A percentile compares a stretch with the other conserved stretches of the same genome.
These are phyloP conservation scores for Penicillium angulare DNA, from an alignment of 495 filamentous ascomycete genomes.

Conservation along the genomic window DNA sequence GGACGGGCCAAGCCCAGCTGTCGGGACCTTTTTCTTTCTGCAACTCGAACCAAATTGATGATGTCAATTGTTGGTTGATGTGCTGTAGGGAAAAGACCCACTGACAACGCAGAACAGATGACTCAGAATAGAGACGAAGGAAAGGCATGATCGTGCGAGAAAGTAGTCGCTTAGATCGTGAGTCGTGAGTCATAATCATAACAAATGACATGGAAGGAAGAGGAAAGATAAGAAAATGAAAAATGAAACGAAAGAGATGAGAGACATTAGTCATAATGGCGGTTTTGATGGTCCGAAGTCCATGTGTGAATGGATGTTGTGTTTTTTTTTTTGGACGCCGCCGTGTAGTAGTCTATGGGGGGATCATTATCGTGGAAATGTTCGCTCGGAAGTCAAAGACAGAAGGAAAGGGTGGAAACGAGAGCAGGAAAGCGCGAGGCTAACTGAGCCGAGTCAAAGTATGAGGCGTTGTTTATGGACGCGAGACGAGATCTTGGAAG, in stretches of 20 bases:
- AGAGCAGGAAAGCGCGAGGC: neutral
- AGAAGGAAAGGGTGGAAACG: conserved; percentile 5
- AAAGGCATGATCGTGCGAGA: conserved; percentile 39
- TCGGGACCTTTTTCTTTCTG: neutral
- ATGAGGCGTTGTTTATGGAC: conserved; percentile 20
- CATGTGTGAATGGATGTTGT: neutral
- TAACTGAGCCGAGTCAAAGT: too few relatives aligned
- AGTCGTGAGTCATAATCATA: conserved; percentile 32
- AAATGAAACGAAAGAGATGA: conserved; percentile 2
- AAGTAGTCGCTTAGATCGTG: conserved; percentile 38
- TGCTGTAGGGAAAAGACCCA: neutral
- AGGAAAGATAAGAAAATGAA: neutral
- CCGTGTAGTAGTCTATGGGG: conserved; percentile 19
- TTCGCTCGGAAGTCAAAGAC: conserved; percentile 12
- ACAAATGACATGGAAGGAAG: neutral
- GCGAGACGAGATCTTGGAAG: conserved; percentile 44
- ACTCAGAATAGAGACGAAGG: conserved; percentile 22
- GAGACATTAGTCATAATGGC: conserved; percentile 36
- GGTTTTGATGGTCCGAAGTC: too few relatives aligned
- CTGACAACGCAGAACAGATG: neutral
- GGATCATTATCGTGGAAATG: conserved; percentile 28
- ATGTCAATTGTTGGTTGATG: neutral
- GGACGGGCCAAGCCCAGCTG: conserved; percentile 7
- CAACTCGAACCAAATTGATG: neutral
- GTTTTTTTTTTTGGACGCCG: conserved; percentile 1